Evolutionary conservation across 1,284 basidiomycete species (phyloP).

Genomic region (Tilletiaria anomala): DNA sequence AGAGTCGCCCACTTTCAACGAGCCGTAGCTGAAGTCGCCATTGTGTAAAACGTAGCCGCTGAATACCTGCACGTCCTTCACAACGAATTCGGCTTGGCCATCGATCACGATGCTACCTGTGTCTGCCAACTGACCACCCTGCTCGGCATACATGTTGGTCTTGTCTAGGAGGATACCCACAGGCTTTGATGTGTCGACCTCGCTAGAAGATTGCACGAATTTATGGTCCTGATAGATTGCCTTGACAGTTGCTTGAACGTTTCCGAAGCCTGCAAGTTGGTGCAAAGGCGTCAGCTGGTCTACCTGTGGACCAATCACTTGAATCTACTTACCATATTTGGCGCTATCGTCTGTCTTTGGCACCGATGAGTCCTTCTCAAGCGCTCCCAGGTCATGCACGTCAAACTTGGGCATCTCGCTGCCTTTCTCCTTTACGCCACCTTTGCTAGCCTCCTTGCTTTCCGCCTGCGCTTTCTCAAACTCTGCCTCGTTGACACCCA

Average conservation of each 20-base stretch:
- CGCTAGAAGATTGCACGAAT: conserved; percentile 57
- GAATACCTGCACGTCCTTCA: conserved; percentile 77
- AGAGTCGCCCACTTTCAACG: conserved; percentile 54
- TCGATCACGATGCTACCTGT: conserved; percentile 88
- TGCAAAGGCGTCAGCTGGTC: not conserved
- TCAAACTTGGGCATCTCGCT: conserved; percentile 65
- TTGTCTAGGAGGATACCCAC: conserved; percentile 82
- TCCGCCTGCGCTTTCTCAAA: conserved; percentile 78
- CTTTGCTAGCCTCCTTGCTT: conserved; percentile 81
- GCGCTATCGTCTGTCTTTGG: conserved; percentile 83
- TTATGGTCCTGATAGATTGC: conserved; percentile 71
- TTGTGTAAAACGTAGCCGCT: conserved; percentile 79
- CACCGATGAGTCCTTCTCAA: conserved; percentile 67
- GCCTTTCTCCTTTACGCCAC: conserved; percentile 53
- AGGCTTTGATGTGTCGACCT: conserved; percentile 48
- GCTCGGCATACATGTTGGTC: conserved; percentile 96
- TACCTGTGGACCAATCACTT: not conserved
- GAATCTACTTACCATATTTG: conserved; percentile 61
- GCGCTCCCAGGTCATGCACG: conserved; percentile 78
- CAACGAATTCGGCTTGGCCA: conserved; percentile 78
- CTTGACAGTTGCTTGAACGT: conserved; percentile 61
- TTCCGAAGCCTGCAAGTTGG: conserved; percentile 47
- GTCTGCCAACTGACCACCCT: conserved; percentile 93
- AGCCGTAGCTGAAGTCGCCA: conserved; percentile 65
- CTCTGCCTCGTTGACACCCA: conserved; percentile 72